Base-by-base conservation (phyloP, 495 filamentous ascomycete genomes). In the Penicillium goetzii region DNA sequence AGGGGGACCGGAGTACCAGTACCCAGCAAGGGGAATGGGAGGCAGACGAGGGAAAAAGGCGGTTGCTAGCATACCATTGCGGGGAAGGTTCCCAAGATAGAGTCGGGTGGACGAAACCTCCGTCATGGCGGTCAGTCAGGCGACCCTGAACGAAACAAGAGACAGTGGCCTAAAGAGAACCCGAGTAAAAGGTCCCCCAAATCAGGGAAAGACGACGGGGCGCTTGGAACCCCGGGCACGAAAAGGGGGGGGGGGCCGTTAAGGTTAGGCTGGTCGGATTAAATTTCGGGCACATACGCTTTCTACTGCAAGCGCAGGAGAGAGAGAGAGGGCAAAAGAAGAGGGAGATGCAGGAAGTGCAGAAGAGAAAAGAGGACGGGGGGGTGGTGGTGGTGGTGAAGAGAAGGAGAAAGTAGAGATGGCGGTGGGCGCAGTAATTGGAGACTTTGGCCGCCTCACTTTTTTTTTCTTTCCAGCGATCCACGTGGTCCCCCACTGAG, bases 11-110 rank as follows among this genome's bases (percentile, higher is more conserved):
- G 45, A 60, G 64, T 47, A 59, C 58, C 43, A 65, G 57, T 70
- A 49, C 67, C 52, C 45, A 36, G 36, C 59, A 64, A 61, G 71
- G 72, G 59, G 67, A 69, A 72, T 59, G 70, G 71, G 68, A 63
- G 69, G 25, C 15, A 53, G 25, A 30, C n/a, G 28, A 23, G 50
- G 71, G 21, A 55, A 34, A 34, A 23, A 36, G 32, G 70, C 65
- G 64, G 70, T 67, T 71, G 74, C 71, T 66, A 81, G 80, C 93
- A 83, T 89, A 97, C 94, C 95, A 78, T 90, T 91, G 79, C 93
- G 92, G 74, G 96, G 95, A 74, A 99, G 88, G 79, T 98, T 98
- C 74, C 95, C 95, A 76, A 98, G 84, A 84, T 98, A 98, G 55
- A 97, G 90, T 80, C 95, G 86, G 71, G 95, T 97, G 56, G 89